phyloP scores from a whole-genome alignment of 768 basidiomycete species.

The Kwoniella dejecticola region DNA sequence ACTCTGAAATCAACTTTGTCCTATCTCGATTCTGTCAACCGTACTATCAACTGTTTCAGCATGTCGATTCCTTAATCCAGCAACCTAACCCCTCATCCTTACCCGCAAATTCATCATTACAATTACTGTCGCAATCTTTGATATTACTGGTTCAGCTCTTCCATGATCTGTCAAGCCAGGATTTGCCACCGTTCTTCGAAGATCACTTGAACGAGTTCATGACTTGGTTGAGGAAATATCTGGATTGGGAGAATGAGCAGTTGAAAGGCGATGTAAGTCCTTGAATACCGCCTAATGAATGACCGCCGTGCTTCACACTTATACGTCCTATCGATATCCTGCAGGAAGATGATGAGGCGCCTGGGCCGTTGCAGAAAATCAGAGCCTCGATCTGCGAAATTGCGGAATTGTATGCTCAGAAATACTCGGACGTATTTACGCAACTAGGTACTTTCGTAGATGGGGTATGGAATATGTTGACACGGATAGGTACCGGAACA shows the following conservation, averaged over 20 bases:
- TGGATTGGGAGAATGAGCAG: conserved; percentile 74
- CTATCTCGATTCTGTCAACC: conserved; percentile 77
- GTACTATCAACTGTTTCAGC: conserved; percentile 77
- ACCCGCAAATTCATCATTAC: conserved; percentile 55
- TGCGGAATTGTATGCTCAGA: conserved; percentile 66
- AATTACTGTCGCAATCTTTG: conserved; percentile 69
- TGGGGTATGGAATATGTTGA: conserved; percentile 86
- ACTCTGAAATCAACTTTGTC: conserved; percentile 87
- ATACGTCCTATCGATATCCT: background rate
- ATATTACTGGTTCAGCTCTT: conserved; percentile 80
- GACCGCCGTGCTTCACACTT: background rate
- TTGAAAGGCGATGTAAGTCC: conserved; percentile 69
- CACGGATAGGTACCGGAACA: conserved; percentile 63
- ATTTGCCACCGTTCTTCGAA: conserved; percentile 91
- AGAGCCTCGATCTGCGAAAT: conserved; percentile 89
- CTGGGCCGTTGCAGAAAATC: conserved; percentile 84
- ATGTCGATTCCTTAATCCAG: conserved; percentile 58
- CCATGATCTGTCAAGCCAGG: conserved; percentile 92
- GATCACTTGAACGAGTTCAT: conserved; percentile 84
- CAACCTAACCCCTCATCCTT: conserved; percentile 45
- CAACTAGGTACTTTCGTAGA: conserved; percentile 66
- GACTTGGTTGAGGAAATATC: conserved; percentile 75
- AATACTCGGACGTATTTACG: conserved; percentile 58
- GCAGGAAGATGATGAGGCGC: conserved; percentile 70
- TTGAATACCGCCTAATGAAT: background rate